Evolutionary conservation across 139 green algal species (phyloP).

Genomic region (Diplosphaera chodatii): DNA sequence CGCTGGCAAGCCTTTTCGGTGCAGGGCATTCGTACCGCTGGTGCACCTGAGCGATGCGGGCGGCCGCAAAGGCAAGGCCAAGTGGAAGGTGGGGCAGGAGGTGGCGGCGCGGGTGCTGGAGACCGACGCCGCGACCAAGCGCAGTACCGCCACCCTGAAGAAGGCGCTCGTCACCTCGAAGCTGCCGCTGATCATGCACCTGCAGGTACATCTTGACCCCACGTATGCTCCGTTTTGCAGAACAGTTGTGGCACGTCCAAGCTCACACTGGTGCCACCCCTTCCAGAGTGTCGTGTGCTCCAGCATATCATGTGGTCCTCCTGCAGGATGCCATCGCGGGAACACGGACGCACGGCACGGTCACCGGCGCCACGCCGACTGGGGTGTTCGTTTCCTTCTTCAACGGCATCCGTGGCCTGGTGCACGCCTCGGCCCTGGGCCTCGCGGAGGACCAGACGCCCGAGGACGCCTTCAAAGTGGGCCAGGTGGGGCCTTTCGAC

Average conservation of each 20-base stretch:
- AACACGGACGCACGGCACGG: constrained; percentile 61
- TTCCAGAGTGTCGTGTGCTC: no score
- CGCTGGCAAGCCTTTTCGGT: neutral
- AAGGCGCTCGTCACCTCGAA: constrained; percentile 68
- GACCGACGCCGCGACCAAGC: constrained; percentile 33
- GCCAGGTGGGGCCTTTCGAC: no score
- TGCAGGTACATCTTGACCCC: constrained; percentile 47
- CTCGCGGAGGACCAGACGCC: constrained; percentile 51
- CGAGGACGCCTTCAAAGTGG: constrained; percentile 44
- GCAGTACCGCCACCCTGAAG: constrained; percentile 76
- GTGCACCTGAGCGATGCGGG: constrained; percentile 46
- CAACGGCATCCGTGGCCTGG: constrained; percentile 60
- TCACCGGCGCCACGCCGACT: constrained; percentile 73
- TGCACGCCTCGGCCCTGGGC: constrained; percentile 48
- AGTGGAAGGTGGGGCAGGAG: constrained; percentile 55
- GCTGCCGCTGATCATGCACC: constrained; percentile 46
- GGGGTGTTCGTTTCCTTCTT: constrained; percentile 90
- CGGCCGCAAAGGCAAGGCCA: constrained; percentile 12
- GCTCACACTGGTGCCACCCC: constrained; percentile 71
- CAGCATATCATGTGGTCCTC: no score
- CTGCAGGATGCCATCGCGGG: constrained; percentile 58
- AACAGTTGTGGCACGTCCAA: constrained; percentile 74
- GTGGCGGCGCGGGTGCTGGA: constrained; percentile 53
- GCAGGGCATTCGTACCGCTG: constrained; percentile 40
- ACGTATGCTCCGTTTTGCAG: constrained; percentile 23